A percentile compares a stretch with the other conserved stretches of the same genome.
Evolutionary conservation across 495 filamentous ascomycete species (phyloP).

Genomic region (Bacidia gigantensis): DNA sequence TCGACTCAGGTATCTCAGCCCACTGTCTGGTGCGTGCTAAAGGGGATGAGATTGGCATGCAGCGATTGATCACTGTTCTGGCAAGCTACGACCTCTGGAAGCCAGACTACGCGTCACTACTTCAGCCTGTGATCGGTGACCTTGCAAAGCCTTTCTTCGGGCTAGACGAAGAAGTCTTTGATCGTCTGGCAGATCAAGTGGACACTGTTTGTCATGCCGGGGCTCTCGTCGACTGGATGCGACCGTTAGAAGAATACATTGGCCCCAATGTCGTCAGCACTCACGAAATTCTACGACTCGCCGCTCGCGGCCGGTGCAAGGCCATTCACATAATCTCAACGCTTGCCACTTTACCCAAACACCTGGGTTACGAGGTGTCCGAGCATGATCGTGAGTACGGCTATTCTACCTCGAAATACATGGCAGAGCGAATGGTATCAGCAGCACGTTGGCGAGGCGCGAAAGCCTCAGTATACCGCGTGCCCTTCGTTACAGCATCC

Average conservation of each 20-base stretch:
- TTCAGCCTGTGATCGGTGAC: constrained; percentile 19
- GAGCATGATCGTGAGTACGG: too few species aligned
- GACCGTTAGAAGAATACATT: constrained; percentile 22
- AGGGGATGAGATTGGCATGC: constrained; percentile 3
- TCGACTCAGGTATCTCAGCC: constrained; percentile 16
- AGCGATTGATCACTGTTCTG: constrained; percentile 16
- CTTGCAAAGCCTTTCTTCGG: constrained; percentile 21
- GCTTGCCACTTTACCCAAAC: too few species aligned
- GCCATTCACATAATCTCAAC: too few species aligned
- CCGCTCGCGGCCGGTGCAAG: too few species aligned
- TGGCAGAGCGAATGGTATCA: too few species aligned
- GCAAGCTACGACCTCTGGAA: constrained; percentile 19
- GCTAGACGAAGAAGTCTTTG: constrained; percentile 14
- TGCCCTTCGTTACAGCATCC: constrained; percentile 24
- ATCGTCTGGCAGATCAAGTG: constrained; percentile 18
- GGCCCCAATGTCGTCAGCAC: too few species aligned
- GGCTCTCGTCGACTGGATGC: constrained; percentile 26
- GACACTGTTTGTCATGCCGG: constrained; percentile 23
- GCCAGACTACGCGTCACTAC: constrained; percentile 12
- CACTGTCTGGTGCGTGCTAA: constrained; percentile 22
- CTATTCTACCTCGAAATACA: too few species aligned
- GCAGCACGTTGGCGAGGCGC: too few species aligned
- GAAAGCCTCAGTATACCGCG: constrained; percentile 19
- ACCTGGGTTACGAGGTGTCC: too few species aligned
- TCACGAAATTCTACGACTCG: too few species aligned